phyloP scores from a whole-genome alignment of 176 grass and related monocot species.

The Echinochloa phyllopogon region DNA sequence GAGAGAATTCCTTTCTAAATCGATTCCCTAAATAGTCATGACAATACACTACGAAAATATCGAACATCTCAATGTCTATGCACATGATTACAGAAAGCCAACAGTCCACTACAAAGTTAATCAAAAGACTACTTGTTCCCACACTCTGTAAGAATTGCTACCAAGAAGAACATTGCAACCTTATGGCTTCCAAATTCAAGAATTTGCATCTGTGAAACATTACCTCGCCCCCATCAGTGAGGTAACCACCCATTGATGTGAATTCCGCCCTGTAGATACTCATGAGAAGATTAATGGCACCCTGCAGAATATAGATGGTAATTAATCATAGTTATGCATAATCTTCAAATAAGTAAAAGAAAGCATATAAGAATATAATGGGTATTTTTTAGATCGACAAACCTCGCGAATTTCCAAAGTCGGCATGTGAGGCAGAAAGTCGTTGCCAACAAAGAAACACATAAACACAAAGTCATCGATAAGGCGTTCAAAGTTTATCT shows the following conservation, averaged over 20 bases:
- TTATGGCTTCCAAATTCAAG: not conserved
- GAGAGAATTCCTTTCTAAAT: constrained; percentile 5
- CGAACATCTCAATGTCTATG: constrained; percentile 15
- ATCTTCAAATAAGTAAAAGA: constrained; percentile 18
- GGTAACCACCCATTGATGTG: constrained; percentile 86
- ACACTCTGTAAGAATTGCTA: not conserved
- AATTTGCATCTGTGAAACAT: constrained; percentile 43
- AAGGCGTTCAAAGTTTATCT: constrained; percentile 91
- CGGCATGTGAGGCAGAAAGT: constrained; percentile 97
- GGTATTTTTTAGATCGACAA: constrained; percentile 31
- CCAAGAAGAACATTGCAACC: not conserved
- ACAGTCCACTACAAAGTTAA: not conserved
- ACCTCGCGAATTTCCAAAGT: constrained; percentile 99
- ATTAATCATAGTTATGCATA: constrained; percentile 3
- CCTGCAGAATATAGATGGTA: constrained; percentile 60
- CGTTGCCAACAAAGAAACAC: constrained; percentile 99
- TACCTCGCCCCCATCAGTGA: constrained; percentile 94
- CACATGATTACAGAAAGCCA: constrained; percentile 10
- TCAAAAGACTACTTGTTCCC: not conserved
- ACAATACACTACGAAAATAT: constrained; percentile 5
- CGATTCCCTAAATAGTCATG: not conserved
- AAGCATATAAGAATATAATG: constrained; percentile 3
- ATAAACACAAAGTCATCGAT: constrained; percentile 99
- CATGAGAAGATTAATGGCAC: constrained; percentile 95
- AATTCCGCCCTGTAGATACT: constrained; percentile 88